phyloP scores from a whole-genome alignment of 306 rosid species.

The Dicorynia guianensis region DNA sequence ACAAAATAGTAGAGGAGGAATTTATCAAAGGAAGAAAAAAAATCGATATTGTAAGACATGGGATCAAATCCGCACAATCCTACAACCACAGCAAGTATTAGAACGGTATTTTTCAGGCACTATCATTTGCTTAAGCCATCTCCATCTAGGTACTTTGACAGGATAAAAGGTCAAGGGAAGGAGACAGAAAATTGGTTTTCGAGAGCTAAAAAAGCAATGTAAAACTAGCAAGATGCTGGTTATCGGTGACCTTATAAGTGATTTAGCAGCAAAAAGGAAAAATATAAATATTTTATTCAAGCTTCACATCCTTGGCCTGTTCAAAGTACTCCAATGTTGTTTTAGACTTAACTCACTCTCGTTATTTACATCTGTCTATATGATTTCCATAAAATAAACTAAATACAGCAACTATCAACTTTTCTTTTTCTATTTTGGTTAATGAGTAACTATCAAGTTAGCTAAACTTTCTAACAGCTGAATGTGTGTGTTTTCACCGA shows the following conservation, averaged over 20 bases:
- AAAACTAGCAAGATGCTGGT: neutral
- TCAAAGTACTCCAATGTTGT: constrained; percentile 1
- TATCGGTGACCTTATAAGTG: neutral
- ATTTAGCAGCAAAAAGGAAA: neutral
- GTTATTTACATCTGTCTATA: neutral
- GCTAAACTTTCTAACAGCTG: constrained; percentile 13
- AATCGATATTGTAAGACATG: too few species aligned
- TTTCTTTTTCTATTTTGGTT: constrained; percentile 24
- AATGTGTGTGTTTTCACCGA: too few species aligned
- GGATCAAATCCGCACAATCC: too few species aligned
- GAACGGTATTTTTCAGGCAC: too few species aligned
- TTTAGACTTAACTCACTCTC: neutral
- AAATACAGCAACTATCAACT: constrained; percentile 14
- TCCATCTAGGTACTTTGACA: too few species aligned
- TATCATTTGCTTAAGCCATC: too few species aligned
- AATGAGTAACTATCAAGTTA: neutral
- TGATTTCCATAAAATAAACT: constrained; percentile 11
- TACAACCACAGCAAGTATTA: too few species aligned
- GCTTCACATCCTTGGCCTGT: neutral
- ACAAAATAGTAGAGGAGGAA: too few species aligned
- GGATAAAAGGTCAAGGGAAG: too few species aligned
- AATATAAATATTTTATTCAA: neutral
- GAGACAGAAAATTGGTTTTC: too few species aligned
- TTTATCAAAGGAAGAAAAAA: too few species aligned
- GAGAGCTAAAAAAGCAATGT: neutral